Base-by-base conservation (phyloP, 495 filamentous ascomycete genomes). In the Chaetomium cochliodes region DNA sequence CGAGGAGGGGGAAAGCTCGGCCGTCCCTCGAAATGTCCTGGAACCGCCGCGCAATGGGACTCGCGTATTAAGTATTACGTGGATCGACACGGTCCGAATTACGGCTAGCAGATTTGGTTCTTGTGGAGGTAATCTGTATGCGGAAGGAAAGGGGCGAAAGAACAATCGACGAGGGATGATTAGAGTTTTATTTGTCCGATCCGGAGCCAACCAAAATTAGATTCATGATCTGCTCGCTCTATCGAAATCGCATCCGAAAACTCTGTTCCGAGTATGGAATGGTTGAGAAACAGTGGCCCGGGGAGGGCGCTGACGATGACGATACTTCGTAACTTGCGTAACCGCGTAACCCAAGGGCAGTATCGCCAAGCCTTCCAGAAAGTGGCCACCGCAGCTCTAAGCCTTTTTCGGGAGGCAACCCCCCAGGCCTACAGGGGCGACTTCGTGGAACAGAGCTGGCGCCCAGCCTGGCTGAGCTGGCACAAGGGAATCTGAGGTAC, bases 341-440 rank as follows among this genome's bases (percentile, higher is more conserved):
- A 12, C 22, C 50, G 6, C 28, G 28, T 30, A 30, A 30, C 28
- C 28, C 28, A 2, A 30, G 28, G 11, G 3, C 47, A 20, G 54
- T 30, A 26, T 41, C 47, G 59, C 59, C 59, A 61, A 61, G 59
- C 12, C 59, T 53, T 61, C 47, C 30, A 53, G 47, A 52, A 61
- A 61, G 20, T 52, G 33, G 47, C 26, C 18, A 33, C 5, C 37
- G 1, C 39, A 15, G 50, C 26, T 47, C 60, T 63, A 67, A 57
- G 42, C 65, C 61, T n/a, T 6, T 65, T n/a, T 56, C 22, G 41
- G 63, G 67, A 54, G 64, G 22, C 41, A 58, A 47, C 37, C 47
- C 20, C 20, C n/a, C 20, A 11, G 20, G 15, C 46, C 25, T 11
- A 25, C 56, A 26, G n/a, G 7, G 42, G 41, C 33, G 33, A 37